A percentile compares a stretch with the other conserved stretches of the same genome.
These are phyloP conservation scores for Odonthalia washingtoniensis DNA, from an alignment of 31 red algal species.

Conservation along the genomic window DNA sequence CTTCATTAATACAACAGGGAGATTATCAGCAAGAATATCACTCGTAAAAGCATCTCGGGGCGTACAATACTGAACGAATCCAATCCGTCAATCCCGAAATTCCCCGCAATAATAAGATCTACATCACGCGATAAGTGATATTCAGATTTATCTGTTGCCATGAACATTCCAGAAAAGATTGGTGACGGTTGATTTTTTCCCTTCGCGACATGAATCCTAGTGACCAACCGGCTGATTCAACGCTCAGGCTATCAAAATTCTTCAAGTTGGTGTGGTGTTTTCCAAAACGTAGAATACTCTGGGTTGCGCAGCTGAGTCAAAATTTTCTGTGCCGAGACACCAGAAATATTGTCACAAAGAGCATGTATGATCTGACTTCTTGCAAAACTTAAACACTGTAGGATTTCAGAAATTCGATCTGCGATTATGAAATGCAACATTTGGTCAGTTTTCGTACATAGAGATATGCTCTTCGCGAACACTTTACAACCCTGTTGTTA, in stretches of 20 bases:
- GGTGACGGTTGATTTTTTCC: neutral
- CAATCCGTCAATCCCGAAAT: neutral
- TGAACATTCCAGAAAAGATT: neutral
- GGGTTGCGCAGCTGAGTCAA: constrained; percentile 34
- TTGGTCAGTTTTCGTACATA: constrained; percentile 76
- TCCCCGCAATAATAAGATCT: constrained; percentile 24
- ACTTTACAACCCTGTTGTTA: constrained; percentile 59
- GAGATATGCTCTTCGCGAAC: constrained; percentile 74
- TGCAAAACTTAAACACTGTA: constrained; percentile 28
- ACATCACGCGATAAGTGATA: too few relatives aligned
- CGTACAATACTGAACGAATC: neutral
- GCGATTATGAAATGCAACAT: constrained; percentile 44
- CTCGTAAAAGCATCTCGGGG: constrained; percentile 41
- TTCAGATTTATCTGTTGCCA: neutral
- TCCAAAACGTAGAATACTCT: constrained; percentile 37
- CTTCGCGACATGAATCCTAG: neutral
- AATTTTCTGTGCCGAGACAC: constrained; percentile 38
- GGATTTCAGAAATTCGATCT: constrained; percentile 35
- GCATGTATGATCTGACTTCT: constrained; percentile 32
- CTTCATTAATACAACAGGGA: constrained; percentile 56
- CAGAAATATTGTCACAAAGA: constrained; percentile 34
- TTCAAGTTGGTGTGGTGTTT: neutral
- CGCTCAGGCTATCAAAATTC: neutral
- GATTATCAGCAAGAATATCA: constrained; percentile 53
- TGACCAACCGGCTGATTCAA: neutral